These are phyloP conservation scores for Rhizodiscina lignyota DNA, from an alignment of 495 filamentous ascomycete genomes.

Conservation along the genomic window DNA sequence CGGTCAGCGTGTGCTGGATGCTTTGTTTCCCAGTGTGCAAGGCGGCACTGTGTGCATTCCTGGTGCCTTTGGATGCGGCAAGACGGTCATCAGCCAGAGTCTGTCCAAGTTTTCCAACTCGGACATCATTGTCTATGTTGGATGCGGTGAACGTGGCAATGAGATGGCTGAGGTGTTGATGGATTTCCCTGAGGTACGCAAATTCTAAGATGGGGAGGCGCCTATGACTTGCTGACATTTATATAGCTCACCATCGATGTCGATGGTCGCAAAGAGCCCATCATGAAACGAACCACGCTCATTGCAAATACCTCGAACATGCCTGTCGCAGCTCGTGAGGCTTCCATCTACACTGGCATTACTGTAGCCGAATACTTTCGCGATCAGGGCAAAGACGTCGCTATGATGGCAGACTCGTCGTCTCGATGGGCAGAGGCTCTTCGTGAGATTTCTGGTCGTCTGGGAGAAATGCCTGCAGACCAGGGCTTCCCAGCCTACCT, in stretches of 20 bases:
- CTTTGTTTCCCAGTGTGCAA: slow-evolving; percentile 94
- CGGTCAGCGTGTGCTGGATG: slow-evolving; percentile 89
- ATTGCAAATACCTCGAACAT: slow-evolving; percentile 99
- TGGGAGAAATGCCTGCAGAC: slow-evolving; percentile 99
- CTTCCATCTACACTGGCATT: slow-evolving; percentile 98
- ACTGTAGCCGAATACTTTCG: slow-evolving; percentile 97
- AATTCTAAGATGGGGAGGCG: not conserved
- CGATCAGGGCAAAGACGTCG: slow-evolving; percentile 93
- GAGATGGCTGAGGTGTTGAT: slow-evolving; percentile 99
- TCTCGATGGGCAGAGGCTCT: slow-evolving; percentile 98
- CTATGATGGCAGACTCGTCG: slow-evolving; percentile 99
- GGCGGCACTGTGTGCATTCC: slow-evolving; percentile 97
- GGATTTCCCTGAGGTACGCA: slow-evolving; percentile 78
- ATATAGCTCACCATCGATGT: slow-evolving; percentile 69
- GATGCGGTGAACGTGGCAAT: slow-evolving; percentile 95
- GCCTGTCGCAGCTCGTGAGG: slow-evolving; percentile 96
- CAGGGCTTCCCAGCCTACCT: slow-evolving; percentile 99
- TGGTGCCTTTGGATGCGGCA: slow-evolving; percentile 96
- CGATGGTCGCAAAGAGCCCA: slow-evolving; percentile 84
- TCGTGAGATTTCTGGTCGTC: slow-evolving; percentile 95
- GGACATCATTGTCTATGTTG: slow-evolving; percentile 97
- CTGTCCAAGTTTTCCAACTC: slow-evolving; percentile 99
- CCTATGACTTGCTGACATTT: slow-evolving; percentile 1
- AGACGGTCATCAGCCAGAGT: slow-evolving; percentile 96
- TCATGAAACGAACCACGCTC: slow-evolving; percentile 98